Conservation (phyloP, 768 basidiomycete species). For the Holtermanniella nyarrowii region DNA sequence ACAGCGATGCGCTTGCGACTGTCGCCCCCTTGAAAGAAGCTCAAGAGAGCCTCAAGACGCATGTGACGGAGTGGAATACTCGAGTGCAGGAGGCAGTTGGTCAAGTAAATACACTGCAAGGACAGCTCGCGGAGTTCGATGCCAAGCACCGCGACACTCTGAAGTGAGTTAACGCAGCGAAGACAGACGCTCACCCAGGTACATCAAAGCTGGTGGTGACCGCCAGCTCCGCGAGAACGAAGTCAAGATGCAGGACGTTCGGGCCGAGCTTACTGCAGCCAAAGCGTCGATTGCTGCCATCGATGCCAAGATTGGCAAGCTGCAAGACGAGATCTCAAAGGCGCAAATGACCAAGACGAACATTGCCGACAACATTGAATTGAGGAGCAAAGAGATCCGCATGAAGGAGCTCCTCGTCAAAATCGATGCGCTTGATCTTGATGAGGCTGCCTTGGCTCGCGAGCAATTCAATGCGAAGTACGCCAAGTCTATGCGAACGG, state of each 20-base stretch:
- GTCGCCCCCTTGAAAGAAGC: neutral
- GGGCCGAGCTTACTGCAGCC: slow-evolving; percentile 46
- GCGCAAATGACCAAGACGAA: slow-evolving; percentile 26
- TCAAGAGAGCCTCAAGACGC: neutral
- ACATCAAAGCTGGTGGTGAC: slow-evolving; percentile 58
- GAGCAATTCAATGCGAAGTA: slow-evolving; percentile 77
- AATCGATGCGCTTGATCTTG: slow-evolving; percentile 69
- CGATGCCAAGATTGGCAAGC: slow-evolving; percentile 45
- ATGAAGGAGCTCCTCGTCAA: slow-evolving; percentile 59
- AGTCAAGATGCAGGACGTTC: slow-evolving; percentile 47
- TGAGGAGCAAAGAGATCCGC: slow-evolving; percentile 57
- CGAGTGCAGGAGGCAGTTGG: neutral
- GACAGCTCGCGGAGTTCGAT: slow-evolving; percentile 17
- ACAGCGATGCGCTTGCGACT: neutral
- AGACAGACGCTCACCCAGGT: slow-evolving; percentile 45
- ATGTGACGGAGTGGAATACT: neutral
- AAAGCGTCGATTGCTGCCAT: slow-evolving; percentile 39
- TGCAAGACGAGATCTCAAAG: slow-evolving; percentile 59
- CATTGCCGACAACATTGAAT: slow-evolving; percentile 64
- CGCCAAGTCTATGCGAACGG: slow-evolving; percentile 45
- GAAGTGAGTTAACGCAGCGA: slow-evolving; percentile 13
- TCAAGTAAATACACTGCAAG: neutral
- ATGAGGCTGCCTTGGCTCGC: slow-evolving; percentile 71
- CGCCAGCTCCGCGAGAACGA: slow-evolving; percentile 54
- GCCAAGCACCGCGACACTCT: slow-evolving; percentile 29